phyloP scores from a whole-genome alignment of 2,329 filamentous ascomycete species.

The Talaromyces sp. region DNA sequence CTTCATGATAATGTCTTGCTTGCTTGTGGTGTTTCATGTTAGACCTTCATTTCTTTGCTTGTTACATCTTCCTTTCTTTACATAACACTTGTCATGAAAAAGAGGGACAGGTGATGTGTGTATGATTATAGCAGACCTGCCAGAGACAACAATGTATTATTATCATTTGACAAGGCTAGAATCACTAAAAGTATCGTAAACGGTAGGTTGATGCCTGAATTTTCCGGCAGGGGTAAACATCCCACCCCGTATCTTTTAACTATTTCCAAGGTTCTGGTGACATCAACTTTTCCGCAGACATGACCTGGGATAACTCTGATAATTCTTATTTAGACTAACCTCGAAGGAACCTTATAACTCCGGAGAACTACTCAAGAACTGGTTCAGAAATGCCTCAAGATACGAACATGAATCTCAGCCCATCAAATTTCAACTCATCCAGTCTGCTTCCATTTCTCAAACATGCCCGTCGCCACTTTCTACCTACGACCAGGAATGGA shows the following conservation, averaged over 20 bases:
- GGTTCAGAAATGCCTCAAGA: constrained; percentile 3
- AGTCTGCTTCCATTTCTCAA: constrained; percentile 35
- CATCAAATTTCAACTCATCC: not conserved
- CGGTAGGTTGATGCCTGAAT: not conserved
- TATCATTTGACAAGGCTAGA: not conserved
- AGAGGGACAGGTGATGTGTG: not conserved
- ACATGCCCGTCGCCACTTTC: constrained; percentile 24
- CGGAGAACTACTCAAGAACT: not conserved
- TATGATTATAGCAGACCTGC: not conserved
- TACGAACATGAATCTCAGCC: not conserved
- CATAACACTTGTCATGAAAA: not conserved
- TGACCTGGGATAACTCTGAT: too few species aligned
- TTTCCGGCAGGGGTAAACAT: not conserved
- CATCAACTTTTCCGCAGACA: not conserved
- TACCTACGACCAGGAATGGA: constrained; percentile 23
- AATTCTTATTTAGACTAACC: not conserved
- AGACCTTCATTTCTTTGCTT: constrained; percentile 1
- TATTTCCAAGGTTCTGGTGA: not conserved
- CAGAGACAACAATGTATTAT: not conserved
- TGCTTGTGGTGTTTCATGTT: not conserved
- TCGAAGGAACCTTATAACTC: not conserved
- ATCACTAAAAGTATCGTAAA: not conserved
- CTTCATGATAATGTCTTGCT: not conserved
- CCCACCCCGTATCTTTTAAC: too few species aligned
- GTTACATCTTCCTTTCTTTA: not conserved